Percentiles rank a stretch among this genome's conserved stretches.
These are phyloP conservation scores for Glycine tomentella DNA, from an alignment of 306 rosid genomes.

Conservation along the genomic window DNA sequence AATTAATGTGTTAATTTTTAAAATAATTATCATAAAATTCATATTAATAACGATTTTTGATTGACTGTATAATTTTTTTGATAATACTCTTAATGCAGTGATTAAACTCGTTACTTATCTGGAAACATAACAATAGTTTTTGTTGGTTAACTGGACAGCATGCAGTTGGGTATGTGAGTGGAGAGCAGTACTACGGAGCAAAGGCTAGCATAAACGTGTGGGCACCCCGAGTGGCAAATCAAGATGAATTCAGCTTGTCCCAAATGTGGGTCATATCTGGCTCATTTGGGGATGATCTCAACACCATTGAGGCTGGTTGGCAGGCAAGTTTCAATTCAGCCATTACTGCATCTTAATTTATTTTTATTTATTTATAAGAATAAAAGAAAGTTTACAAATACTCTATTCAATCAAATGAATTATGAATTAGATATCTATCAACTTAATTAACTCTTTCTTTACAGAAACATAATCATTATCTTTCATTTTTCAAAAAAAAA, in stretches of 20 bases:
- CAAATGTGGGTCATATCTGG: conserved; percentile 99
- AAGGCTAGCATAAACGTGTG: conserved; percentile 97
- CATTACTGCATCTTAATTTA: conserved; percentile 45
- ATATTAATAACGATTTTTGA: too few relatives aligned
- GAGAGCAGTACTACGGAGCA: conserved; percentile 91
- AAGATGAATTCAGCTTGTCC: conserved; percentile 94
- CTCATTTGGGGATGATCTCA: conserved; percentile 92
- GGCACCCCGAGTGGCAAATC: conserved; percentile 86
- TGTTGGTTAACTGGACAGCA: conserved; percentile 61
- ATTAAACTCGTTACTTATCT: too few relatives aligned
- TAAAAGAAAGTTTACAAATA: too few relatives aligned
- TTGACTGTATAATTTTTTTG: too few relatives aligned
- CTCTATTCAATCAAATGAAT: too few relatives aligned
- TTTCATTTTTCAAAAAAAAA: too few relatives aligned
- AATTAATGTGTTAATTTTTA: too few relatives aligned
- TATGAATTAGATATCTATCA: too few relatives aligned
- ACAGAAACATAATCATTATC: not conserved
- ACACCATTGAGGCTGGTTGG: conserved; percentile 99
- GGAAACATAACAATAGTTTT: conserved; percentile 5
- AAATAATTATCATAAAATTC: too few relatives aligned
- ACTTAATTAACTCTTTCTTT: too few relatives aligned
- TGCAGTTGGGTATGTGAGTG: conserved; percentile 97
- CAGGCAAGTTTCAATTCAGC: conserved; percentile 67
- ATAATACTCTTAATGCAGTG: too few relatives aligned
- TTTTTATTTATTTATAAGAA: too few relatives aligned